Conservation (phyloP, 805 yeast genomes). For the Komagataella phaffii region DNA sequence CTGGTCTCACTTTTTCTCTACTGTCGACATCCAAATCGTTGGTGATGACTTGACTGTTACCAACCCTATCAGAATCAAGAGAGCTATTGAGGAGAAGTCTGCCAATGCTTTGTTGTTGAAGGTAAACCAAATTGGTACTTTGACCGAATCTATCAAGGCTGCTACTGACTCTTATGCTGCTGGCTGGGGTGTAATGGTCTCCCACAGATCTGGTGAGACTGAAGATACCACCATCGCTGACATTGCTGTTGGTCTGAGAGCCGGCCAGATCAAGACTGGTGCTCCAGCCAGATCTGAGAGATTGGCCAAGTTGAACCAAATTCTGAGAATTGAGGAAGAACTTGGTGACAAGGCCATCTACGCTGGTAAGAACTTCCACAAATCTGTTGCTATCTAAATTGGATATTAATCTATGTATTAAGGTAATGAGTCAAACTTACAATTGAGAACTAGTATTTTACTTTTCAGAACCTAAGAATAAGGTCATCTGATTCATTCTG, state of each 20-base stretch:
- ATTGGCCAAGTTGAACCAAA: conserved; percentile 97
- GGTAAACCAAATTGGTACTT: conserved; percentile 98
- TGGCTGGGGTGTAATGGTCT: conserved; percentile 99
- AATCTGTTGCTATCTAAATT: conserved; percentile 19
- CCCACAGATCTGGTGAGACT: conserved; percentile 99
- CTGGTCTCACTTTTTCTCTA: conserved; percentile 80
- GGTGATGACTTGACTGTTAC: conserved; percentile 99
- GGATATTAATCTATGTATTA: not conserved
- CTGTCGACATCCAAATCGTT: conserved; percentile 76
- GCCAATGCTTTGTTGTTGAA: conserved; percentile 90
- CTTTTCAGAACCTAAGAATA: not conserved
- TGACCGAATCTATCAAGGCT: conserved; percentile 93
- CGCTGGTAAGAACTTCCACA: conserved; percentile 90
- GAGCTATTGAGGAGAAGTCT: conserved; percentile 93
- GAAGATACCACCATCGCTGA: conserved; percentile 98
- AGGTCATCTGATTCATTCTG: not conserved
- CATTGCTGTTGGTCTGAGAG: conserved; percentile 92
- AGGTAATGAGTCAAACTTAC: not conserved
- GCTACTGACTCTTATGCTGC: conserved; percentile 92
- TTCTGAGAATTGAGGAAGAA: conserved; percentile 96
- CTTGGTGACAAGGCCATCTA: conserved; percentile 94
- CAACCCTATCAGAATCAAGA: conserved; percentile 88
- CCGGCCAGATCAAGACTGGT: conserved; percentile 99
- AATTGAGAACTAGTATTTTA: not conserved
- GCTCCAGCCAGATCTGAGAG: conserved; percentile 99